A percentile compares a stretch with the other conserved stretches of the same genome.
Conservation (phyloP, 2,329 filamentous ascomycete species). For the Curvularia lunata region DNA sequence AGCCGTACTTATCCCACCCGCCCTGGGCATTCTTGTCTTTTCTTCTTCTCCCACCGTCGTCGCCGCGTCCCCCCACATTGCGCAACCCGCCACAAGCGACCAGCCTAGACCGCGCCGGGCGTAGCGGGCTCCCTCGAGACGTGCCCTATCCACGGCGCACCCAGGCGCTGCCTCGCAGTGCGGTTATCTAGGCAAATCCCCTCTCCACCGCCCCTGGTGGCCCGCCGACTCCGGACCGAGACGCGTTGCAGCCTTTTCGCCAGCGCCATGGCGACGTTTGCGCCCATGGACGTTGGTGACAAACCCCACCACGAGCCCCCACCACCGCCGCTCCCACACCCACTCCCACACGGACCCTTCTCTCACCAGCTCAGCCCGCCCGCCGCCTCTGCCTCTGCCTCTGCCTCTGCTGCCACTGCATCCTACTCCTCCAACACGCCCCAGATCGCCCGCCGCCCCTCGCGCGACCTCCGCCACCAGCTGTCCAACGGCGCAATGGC, state of each 20-base stretch:
- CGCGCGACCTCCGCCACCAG: constrained; percentile 40
- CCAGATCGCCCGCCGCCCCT: constrained; percentile 36
- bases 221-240: constrained; percentile 12
- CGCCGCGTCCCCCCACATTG: constrained; percentile 3
- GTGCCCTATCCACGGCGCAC: constrained; percentile 22
- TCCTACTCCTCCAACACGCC: constrained; percentile 27
- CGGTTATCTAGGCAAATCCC: constrained; percentile 12
- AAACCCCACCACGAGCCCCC: constrained; percentile 43
- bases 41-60: constrained; percentile 6
- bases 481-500: constrained; percentile 42
- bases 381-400: constrained; percentile 13
- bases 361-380: constrained; percentile 37
- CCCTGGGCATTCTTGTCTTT: not conserved
- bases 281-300: constrained; percentile 31
- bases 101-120: constrained; percentile 25
- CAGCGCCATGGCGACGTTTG: constrained; percentile 40
- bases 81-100: constrained; percentile 26
- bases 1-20: no score
- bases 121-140: constrained; percentile 23
- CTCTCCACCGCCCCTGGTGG: constrained; percentile 9
- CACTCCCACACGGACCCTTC: constrained; percentile 32
- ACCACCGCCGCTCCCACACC: constrained; percentile 25
- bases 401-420: constrained; percentile 15
- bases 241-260: constrained; percentile 8
- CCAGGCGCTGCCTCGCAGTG: constrained; percentile 25